These are phyloP conservation scores for Pythium apleroticum DNA, from an alignment of 352 stramenopile genomes.

Conservation along the genomic window DNA sequence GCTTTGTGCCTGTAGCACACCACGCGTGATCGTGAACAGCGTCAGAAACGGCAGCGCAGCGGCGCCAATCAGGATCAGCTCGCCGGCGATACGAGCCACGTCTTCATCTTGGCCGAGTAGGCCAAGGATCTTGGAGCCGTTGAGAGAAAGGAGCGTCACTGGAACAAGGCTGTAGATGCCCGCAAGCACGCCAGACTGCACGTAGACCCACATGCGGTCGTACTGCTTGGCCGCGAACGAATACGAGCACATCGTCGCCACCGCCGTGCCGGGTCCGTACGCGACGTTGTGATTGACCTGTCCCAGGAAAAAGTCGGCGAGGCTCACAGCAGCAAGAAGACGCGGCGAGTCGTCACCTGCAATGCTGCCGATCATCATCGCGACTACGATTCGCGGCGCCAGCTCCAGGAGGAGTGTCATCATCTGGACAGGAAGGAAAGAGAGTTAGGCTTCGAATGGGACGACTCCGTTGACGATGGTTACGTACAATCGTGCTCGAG, in stretches of 20 bases:
- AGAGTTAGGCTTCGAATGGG: not conserved
- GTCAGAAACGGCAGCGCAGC: conserved; percentile 30
- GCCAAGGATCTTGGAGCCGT: conserved; percentile 22
- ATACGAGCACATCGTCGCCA: conserved; percentile 45
- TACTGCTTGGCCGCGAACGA: conserved; percentile 33
- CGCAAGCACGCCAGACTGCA: conserved; percentile 35
- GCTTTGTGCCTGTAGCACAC: conserved; percentile 44
- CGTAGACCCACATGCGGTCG: conserved; percentile 39
- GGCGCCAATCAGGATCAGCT: conserved; percentile 26
- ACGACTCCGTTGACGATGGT: conserved; percentile 11
- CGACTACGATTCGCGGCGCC: not conserved
- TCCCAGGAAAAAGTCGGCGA: conserved; percentile 15
- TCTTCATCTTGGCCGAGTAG: conserved; percentile 33
- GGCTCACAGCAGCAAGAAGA: not conserved
- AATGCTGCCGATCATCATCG: conserved; percentile 11
- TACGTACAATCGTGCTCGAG: conserved; percentile 44
- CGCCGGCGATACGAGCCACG: conserved; percentile 27
- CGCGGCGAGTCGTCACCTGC: conserved; percentile 1
- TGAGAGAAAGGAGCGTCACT: conserved; percentile 21
- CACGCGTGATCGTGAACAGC: conserved; percentile 32
- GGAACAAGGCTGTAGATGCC: conserved; percentile 17
- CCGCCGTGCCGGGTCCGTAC: conserved; percentile 31
- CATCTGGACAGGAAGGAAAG: conserved; percentile 1
- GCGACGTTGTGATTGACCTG: conserved; percentile 25
- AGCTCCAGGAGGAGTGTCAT: conserved; percentile 6